Percentiles rank a stretch among this genome's conserved stretches.
Conservation (phyloP, 2,329 filamentous ascomycete species). For the Thielaviopsis musarum region DNA sequence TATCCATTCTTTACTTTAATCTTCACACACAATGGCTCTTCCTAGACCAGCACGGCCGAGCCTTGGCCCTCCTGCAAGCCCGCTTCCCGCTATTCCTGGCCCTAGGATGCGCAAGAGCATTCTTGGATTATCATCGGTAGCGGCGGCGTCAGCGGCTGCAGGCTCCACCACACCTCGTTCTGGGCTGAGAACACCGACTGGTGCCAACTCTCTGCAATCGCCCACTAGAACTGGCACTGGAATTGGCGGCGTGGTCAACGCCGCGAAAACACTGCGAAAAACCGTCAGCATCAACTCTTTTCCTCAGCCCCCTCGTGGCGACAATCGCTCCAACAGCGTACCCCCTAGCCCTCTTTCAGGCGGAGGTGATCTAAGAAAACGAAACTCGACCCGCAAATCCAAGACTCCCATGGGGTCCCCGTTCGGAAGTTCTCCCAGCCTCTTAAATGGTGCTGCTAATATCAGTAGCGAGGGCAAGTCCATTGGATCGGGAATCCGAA, state of each 20-base stretch:
- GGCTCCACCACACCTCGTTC: slow-evolving; percentile 36
- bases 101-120: slow-evolving; percentile 55
- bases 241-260: slow-evolving; percentile 27
- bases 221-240: slow-evolving; percentile 38
- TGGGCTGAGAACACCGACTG: slow-evolving; percentile 41
- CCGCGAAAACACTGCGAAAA: slow-evolving; percentile 61
- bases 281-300: slow-evolving; percentile 89
- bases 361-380: slow-evolving; percentile 25
- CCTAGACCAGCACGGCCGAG: slow-evolving; percentile 51
- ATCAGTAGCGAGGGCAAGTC: slow-evolving; percentile 51
- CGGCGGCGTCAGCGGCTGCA: slow-evolving; percentile 24
- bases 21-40: slow-evolving; percentile 32
- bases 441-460: slow-evolving; percentile 50
- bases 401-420: slow-evolving; percentile 39
- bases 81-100: slow-evolving; percentile 58
- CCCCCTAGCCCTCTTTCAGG: slow-evolving; percentile 43
- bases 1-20: not conserved
- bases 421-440: slow-evolving; percentile 44
- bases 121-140: slow-evolving; percentile 22
- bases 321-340: slow-evolving; percentile 39
- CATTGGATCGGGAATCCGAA: slow-evolving; percentile 44
- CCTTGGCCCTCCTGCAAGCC: slow-evolving; percentile 52
- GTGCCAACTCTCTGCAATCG: slow-evolving; percentile 25
- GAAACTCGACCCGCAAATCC: slow-evolving; percentile 29
- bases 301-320: slow-evolving; percentile 67